Evolutionary conservation across 192 early-diverging fungal genomes (phyloP).

Genomic region (Linnemannia zychae): DNA sequence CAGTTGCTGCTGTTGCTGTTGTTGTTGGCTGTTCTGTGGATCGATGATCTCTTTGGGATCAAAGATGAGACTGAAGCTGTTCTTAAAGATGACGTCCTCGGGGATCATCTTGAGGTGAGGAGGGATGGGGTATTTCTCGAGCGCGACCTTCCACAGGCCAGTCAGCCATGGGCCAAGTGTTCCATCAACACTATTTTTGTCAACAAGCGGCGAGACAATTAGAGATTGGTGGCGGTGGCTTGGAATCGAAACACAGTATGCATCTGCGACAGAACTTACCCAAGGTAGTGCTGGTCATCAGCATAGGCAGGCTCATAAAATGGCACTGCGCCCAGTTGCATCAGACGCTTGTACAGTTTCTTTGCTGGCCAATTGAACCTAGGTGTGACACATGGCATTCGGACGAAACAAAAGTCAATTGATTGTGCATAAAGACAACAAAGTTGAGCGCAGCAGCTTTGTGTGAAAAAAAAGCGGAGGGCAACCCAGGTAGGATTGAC

Average conservation of each 20-base stretch:
- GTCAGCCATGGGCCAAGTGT: slow-evolving; percentile 91
- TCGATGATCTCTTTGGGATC: neutral
- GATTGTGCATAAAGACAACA: too few relatives aligned
- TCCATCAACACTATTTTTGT: slow-evolving; percentile 77
- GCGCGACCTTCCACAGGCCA: slow-evolving; percentile 78
- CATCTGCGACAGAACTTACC: slow-evolving; percentile 56
- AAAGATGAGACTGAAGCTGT: slow-evolving; percentile 37
- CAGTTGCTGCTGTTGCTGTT: slow-evolving; percentile 28
- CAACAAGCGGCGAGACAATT: too few relatives aligned
- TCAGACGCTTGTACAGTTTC: slow-evolving; percentile 87
- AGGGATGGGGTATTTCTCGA: slow-evolving; percentile 74
- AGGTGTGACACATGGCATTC: neutral
- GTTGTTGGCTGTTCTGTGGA: neutral
- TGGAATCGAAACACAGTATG: neutral
- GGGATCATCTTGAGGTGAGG: slow-evolving; percentile 65
- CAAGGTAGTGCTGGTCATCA: slow-evolving; percentile 97
- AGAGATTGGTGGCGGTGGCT: neutral
- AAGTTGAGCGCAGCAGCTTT: neutral
- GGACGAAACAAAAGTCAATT: neutral
- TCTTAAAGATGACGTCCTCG: slow-evolving; percentile 60
- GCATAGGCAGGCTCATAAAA: slow-evolving; percentile 84
- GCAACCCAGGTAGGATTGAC: slow-evolving; percentile 6
- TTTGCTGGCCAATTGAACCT: slow-evolving; percentile 96
- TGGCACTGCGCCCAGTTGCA: slow-evolving; percentile 85
- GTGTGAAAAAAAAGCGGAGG: neutral